Evolutionary conservation across 805 yeast species (phyloP).

Genomic region (Candida ascalaphidarum): DNA sequence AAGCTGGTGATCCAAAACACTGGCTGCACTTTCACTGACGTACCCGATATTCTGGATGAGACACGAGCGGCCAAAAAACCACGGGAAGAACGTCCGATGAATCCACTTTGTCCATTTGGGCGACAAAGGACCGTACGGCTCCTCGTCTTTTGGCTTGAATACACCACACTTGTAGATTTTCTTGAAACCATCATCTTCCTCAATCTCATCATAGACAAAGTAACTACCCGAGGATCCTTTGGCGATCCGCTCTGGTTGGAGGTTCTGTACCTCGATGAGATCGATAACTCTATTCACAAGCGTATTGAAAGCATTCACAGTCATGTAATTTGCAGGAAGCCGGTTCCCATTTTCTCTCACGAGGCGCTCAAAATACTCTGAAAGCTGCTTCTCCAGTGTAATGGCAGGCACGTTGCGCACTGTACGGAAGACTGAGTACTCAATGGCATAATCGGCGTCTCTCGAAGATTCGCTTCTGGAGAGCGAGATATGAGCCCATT

Average conservation of each 20-base stretch:
- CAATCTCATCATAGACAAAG: constrained; percentile 28
- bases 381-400: constrained; percentile 9
- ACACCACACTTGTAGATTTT: constrained; percentile 38
- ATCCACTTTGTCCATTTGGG: constrained; percentile 80
- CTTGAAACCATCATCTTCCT: constrained; percentile 2
- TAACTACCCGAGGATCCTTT: constrained; percentile 69
- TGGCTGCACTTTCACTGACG: constrained; percentile 65
- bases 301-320: constrained; percentile 20
- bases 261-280: constrained; percentile 36
- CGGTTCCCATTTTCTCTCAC: neutral
- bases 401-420: constrained; percentile 8
- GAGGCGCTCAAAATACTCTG: constrained; percentile 6
- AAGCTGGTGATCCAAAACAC: constrained; percentile 53
- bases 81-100: constrained; percentile 67
- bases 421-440: constrained; percentile 47
- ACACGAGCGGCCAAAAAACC: constrained; percentile 69
- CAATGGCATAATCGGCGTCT: constrained; percentile 31
- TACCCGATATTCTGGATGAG: constrained; percentile 67
- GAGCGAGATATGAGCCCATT: constrained; percentile 22
- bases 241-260: constrained; percentile 45
- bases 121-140: constrained; percentile 69
- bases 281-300: constrained; percentile 35
- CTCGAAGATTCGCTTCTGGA: constrained; percentile 6
- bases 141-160: constrained; percentile 75
- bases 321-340: constrained; percentile 14